A percentile compares a stretch with the other conserved stretches of the same genome.
phyloP scores from a whole-genome alignment of 75 land plant species.

The Picea sitchensis region DNA sequence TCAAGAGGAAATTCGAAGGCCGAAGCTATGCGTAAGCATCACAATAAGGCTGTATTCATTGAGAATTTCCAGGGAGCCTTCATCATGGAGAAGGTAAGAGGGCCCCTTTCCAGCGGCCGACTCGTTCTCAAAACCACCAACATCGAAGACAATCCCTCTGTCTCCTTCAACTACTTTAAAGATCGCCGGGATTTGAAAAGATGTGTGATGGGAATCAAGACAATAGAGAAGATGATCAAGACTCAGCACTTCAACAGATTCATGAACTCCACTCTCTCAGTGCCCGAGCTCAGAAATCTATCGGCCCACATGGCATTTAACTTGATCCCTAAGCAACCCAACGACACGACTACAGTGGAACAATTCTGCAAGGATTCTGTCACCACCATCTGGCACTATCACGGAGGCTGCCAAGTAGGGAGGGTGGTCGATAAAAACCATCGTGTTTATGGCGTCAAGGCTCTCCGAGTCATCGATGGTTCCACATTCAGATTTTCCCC shows the following conservation, averaged over 20 bases:
- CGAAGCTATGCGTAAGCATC: too few species aligned
- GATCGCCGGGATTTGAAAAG: constrained; percentile 54
- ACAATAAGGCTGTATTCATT: too few species aligned
- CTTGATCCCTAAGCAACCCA: constrained; percentile 29
- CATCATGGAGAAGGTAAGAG: constrained; percentile 68
- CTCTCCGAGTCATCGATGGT: constrained; percentile 61
- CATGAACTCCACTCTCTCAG: neutral
- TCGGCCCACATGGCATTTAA: constrained; percentile 25
- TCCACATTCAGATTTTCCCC: constrained; percentile 50
- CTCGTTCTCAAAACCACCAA: constrained; percentile 44
- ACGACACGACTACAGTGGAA: constrained; percentile 24
- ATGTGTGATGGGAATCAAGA: constrained; percentile 63
- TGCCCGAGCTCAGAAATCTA: constrained; percentile 15
- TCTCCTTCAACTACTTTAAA: constrained; percentile 85
- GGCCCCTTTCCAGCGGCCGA: constrained; percentile 69
- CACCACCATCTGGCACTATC: constrained; percentile 67
- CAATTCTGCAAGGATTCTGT: constrained; percentile 57
- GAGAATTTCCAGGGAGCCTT: neutral
- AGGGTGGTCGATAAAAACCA: constrained; percentile 37
- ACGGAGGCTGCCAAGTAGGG: constrained; percentile 56
- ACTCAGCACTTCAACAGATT: constrained; percentile 33
- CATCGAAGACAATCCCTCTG: constrained; percentile 66
- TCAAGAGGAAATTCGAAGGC: too few species aligned
- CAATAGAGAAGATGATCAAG: constrained; percentile 49
- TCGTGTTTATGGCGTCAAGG: constrained; percentile 48